Evolutionary conservation across 768 basidiomycete genomes (phyloP).

Genomic region (Lactifluus echinatus): DNA sequence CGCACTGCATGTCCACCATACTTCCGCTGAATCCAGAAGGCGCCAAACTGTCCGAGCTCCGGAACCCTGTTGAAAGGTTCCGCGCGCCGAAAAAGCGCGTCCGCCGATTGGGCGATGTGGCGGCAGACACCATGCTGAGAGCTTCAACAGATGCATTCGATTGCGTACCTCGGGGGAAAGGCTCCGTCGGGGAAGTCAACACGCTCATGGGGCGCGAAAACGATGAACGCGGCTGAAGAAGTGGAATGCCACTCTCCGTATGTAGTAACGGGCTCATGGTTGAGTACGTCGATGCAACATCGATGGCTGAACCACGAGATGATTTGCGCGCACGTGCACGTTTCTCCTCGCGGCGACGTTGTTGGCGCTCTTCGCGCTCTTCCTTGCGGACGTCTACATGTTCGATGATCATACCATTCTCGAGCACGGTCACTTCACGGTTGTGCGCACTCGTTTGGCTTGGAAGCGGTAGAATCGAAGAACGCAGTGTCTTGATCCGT

Average conservation of each 20-base stretch:
- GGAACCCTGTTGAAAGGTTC: slow-evolving; percentile 63
- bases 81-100: slow-evolving; percentile 72
- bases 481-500: slow-evolving; percentile 58
- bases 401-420: slow-evolving; percentile 86
- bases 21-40: slow-evolving; percentile 78
- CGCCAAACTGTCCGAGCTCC: slow-evolving; percentile 74
- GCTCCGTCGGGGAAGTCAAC: slow-evolving; percentile 44
- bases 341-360: slow-evolving; percentile 60
- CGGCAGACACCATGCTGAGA: slow-evolving; percentile 56
- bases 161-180: slow-evolving; percentile 50
- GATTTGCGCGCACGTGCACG: slow-evolving; percentile 55
- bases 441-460: slow-evolving; percentile 38
- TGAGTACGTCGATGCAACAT: slow-evolving; percentile 68
- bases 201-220: slow-evolving; percentile 47
- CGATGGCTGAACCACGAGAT: slow-evolving; percentile 60
- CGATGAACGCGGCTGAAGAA: slow-evolving; percentile 31
- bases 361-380: slow-evolving; percentile 66
- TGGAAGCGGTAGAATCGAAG: slow-evolving; percentile 28
- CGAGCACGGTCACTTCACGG: slow-evolving; percentile 70
- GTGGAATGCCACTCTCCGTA: slow-evolving; percentile 48
- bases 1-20: slow-evolving; percentile 91
- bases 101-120: slow-evolving; percentile 46
- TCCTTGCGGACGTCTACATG: slow-evolving; percentile 77
- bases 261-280: slow-evolving; percentile 45
- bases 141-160: slow-evolving; percentile 78